phyloP scores from a whole-genome alignment of 768 basidiomycete genomes.

The Clitopilus hobsonii region DNA sequence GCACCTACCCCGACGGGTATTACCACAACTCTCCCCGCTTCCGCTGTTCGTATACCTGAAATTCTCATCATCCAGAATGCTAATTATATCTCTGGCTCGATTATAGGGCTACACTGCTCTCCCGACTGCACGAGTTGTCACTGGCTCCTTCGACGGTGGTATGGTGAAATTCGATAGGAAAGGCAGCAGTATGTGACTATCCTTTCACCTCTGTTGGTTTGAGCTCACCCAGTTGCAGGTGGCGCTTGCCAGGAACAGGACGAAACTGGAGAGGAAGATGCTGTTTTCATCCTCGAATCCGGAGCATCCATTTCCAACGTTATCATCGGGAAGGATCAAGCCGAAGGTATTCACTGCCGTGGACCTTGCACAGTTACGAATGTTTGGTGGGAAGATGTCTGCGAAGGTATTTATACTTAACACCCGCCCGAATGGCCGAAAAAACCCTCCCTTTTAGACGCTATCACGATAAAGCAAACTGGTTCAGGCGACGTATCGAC shows the following conservation, averaged over 20 bases:
- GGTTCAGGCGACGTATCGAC: constrained; percentile 20
- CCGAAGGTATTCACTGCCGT: constrained; percentile 24
- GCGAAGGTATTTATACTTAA: constrained; percentile 16
- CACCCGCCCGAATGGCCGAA: background rate
- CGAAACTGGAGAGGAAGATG: constrained; percentile 22
- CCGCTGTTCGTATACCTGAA: constrained; percentile 13
- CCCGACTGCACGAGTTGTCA: constrained; percentile 22
- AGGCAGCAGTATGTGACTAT: constrained; percentile 17
- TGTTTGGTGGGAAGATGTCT: constrained; percentile 27
- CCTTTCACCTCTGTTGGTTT: background rate
- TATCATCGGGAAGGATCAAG: constrained; percentile 22
- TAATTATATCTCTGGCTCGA: background rate
- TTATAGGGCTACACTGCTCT: constrained; percentile 20
- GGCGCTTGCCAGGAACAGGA: constrained; percentile 20
- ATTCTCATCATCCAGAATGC: background rate
- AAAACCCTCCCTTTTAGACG: constrained; percentile 9
- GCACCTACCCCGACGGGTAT: constrained; percentile 12
- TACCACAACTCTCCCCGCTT: constrained; percentile 19
- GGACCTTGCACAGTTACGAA: constrained; percentile 24
- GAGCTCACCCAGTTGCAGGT: constrained; percentile 7
- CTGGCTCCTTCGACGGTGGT: constrained; percentile 20
- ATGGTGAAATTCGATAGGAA: constrained; percentile 24
- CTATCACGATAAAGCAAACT: constrained; percentile 23
- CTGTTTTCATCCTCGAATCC: constrained; percentile 22
- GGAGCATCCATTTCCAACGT: constrained; percentile 24